phyloP scores from a whole-genome alignment of 805 yeast genomes.

The Suhomyces faveliae region DNA sequence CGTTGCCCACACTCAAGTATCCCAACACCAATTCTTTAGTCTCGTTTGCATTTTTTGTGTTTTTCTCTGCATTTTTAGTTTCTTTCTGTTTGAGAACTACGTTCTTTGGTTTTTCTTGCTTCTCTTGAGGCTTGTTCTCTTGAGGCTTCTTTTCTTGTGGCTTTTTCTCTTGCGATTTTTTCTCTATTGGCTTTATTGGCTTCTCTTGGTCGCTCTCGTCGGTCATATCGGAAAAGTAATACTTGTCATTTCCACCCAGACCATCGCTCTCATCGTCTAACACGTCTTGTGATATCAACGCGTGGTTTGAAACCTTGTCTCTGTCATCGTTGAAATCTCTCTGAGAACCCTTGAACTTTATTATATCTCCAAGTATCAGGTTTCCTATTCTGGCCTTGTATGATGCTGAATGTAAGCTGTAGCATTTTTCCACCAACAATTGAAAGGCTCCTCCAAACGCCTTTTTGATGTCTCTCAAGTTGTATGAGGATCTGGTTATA shows the following conservation, averaged over 20 bases:
- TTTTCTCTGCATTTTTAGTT: slow-evolving; percentile 11
- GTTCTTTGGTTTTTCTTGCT: neutral
- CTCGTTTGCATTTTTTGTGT: slow-evolving; percentile 7
- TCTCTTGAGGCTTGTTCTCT: too few relatives aligned
- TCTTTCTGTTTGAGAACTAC: neutral
- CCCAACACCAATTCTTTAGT: slow-evolving; percentile 12
- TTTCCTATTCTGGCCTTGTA: slow-evolving; percentile 66
- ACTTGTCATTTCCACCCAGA: slow-evolving; percentile 37
- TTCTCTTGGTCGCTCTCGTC: slow-evolving; percentile 33
- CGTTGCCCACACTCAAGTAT: slow-evolving; percentile 10
- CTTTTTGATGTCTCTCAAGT: slow-evolving; percentile 72
- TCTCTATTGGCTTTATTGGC: too few relatives aligned
- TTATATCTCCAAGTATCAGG: slow-evolving; percentile 77
- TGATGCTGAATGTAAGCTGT: slow-evolving; percentile 63
- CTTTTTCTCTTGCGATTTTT: too few relatives aligned
- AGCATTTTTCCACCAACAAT: slow-evolving; percentile 69
- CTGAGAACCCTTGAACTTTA: slow-evolving; percentile 68
- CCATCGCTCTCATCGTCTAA: slow-evolving; percentile 34
- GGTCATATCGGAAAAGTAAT: slow-evolving; percentile 44
- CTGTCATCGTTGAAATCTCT: slow-evolving; percentile 80
- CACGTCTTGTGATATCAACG: slow-evolving; percentile 36
- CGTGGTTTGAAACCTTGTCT: slow-evolving; percentile 58
- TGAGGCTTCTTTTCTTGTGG: too few relatives aligned
- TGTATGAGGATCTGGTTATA: slow-evolving; percentile 81
- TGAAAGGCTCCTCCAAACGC: slow-evolving; percentile 90